Evolutionary conservation across 2,329 filamentous ascomycete species (phyloP).

Genomic region (Fusarium mexicanum): DNA sequence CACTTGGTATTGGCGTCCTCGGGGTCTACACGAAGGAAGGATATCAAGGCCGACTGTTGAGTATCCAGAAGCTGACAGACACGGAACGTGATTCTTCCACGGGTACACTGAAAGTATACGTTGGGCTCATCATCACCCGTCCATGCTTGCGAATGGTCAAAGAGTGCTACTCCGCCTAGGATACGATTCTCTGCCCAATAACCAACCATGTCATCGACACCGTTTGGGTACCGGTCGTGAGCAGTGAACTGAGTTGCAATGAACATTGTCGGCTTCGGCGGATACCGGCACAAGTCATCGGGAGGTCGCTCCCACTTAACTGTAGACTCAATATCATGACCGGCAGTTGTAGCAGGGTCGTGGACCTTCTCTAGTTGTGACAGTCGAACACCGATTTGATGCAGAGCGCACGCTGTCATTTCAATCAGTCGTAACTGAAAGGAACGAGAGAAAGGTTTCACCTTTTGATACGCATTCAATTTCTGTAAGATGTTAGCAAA

Average conservation of each 20-base stretch:
- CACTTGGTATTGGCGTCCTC: neutral
- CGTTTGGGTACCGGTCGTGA: slow-evolving; percentile 7
- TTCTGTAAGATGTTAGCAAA: too few relatives aligned
- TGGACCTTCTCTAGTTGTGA: neutral
- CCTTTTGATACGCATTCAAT: too few relatives aligned
- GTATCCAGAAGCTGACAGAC: slow-evolving; percentile 17
- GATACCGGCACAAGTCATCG: neutral
- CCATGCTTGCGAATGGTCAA: neutral
- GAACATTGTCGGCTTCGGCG: slow-evolving; percentile 6
- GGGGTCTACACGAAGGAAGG: neutral
- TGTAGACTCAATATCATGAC: neutral
- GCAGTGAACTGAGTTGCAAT: slow-evolving; percentile 3
- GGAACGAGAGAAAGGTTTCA: too few relatives aligned
- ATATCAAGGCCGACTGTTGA: slow-evolving; percentile 6
- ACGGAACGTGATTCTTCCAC: slow-evolving; percentile 1
- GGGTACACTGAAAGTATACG: slow-evolving; percentile 11
- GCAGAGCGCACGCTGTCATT: too few relatives aligned
- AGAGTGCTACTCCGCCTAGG: slow-evolving; percentile 12
- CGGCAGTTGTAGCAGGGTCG: neutral
- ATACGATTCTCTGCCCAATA: slow-evolving; percentile 23
- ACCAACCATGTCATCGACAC: slow-evolving; percentile 5
- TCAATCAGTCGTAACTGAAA: too few relatives aligned
- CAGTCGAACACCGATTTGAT: too few relatives aligned
- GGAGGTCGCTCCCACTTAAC: slow-evolving; percentile 2
- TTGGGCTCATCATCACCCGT: neutral